These are phyloP conservation scores for Phaseolus lunatus DNA, from an alignment of 306 rosid species.

Conservation along the genomic window DNA sequence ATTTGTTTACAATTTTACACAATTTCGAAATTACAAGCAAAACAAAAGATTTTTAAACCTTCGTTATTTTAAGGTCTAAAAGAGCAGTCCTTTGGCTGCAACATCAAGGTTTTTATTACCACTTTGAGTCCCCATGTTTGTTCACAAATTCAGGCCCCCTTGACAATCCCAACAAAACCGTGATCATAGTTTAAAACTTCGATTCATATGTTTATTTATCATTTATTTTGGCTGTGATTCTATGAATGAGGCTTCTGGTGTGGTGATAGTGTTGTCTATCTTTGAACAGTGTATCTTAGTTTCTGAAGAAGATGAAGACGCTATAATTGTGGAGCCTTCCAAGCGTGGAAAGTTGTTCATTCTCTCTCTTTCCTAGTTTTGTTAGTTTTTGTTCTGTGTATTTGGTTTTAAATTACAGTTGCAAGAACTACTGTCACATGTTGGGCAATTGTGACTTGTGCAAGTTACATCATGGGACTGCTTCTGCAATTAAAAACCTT, in stretches of 20 bases:
- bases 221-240: slow-evolving; percentile 5
- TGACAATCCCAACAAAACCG: not conserved
- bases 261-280: slow-evolving; percentile 38
- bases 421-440: not conserved
- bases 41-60: not conserved
- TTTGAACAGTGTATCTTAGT: slow-evolving; percentile 82
- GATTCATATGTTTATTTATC: not conserved
- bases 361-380: slow-evolving; percentile 28
- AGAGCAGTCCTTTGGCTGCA: not conserved
- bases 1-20: not conserved
- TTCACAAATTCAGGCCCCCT: not conserved
- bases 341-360: slow-evolving; percentile 56
- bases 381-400: not conserved
- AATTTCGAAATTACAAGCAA: too few species aligned
- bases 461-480: not conserved
- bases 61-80: not conserved
- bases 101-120: not conserved
- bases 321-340: slow-evolving; percentile 81
- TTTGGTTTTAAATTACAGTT: slow-evolving; percentile 24
- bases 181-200: not conserved
- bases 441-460: not conserved
- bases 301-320: slow-evolving; percentile 96
- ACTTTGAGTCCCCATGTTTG: not conserved
- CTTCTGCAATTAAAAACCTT: slow-evolving; percentile 24
- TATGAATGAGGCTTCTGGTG: slow-evolving; percentile 24